A percentile compares a stretch with the other conserved stretches of the same genome.
Conservation (phyloP, 148 eudicot genomes). For the Rheum nobile region DNA sequence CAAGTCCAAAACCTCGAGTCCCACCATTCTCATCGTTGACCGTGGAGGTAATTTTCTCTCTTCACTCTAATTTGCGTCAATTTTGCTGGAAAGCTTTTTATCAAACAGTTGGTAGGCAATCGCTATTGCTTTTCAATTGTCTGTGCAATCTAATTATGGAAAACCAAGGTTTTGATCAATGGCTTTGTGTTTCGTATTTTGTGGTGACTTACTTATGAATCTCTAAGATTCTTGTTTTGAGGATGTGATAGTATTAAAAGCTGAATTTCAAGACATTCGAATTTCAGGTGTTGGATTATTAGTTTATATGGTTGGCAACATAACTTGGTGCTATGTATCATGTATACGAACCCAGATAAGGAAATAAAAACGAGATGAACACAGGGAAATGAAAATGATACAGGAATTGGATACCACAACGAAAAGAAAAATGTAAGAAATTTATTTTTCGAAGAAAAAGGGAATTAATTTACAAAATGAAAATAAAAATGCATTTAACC, state of each 20-base stretch:
- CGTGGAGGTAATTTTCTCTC: constrained; percentile 64
- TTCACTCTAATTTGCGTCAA: background rate
- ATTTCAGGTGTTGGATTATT: background rate
- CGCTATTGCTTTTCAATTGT: background rate
- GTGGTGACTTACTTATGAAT: background rate
- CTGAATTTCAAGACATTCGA: background rate
- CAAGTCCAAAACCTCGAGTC: constrained; percentile 46
- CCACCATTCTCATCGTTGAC: constrained; percentile 71
- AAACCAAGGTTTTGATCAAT: background rate
- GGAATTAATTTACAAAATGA: too few relatives aligned
- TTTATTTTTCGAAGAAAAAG: background rate
- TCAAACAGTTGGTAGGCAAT: background rate
- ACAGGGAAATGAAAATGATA: background rate
- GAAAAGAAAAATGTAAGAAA: background rate
- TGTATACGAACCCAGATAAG: background rate
- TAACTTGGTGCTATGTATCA: background rate
- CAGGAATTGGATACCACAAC: background rate
- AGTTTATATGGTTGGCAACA: background rate
- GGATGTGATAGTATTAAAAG: background rate
- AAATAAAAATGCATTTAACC: too few relatives aligned
- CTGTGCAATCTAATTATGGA: background rate
- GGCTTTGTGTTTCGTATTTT: background rate
- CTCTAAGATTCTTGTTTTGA: background rate
- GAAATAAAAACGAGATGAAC: background rate
- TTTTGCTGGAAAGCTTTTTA: background rate